Conservation (phyloP, 208 protist genomes). For the Naegleria gruberi region DNA sequence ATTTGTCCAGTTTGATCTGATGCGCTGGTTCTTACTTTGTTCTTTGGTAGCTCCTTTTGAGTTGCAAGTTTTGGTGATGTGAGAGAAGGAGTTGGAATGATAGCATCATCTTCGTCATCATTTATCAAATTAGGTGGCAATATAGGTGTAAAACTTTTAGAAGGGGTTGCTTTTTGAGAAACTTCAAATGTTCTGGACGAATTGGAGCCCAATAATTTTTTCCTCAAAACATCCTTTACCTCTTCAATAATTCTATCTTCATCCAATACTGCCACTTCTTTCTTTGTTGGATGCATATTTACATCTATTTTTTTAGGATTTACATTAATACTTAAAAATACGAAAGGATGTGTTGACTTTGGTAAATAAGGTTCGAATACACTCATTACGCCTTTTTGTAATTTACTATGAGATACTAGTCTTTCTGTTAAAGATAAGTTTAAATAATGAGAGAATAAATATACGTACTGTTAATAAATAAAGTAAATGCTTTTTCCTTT, state of each 20-base stretch:
- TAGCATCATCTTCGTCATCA: neutral
- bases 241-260: constrained; percentile 55
- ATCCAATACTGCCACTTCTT: constrained; percentile 73
- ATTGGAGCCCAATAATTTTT: neutral
- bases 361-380: constrained; percentile 80
- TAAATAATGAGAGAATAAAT: neutral
- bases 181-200: neutral
- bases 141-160: neutral
- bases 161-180: neutral
- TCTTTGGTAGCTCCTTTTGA: neutral
- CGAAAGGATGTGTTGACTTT: constrained; percentile 77
- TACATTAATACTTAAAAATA: constrained; percentile 81
- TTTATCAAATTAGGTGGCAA: too few relatives aligned
- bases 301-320: constrained; percentile 85
- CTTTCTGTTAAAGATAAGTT: constrained; percentile 42
- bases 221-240: constrained; percentile 19
- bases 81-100: neutral
- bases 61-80: neutral
- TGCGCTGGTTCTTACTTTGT: neutral
- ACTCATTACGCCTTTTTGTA: constrained; percentile 73
- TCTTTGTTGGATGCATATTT: constrained; percentile 98
- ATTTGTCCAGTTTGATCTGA: constrained; percentile 7
- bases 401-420: constrained; percentile 54
- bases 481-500: constrained; percentile 56
- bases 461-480: constrained; percentile 69